A percentile compares a stretch with the other conserved stretches of the same genome.
Evolutionary conservation across 2,329 filamentous ascomycete genomes (phyloP).

Genomic region (Dactylonectria macrodidyma): DNA sequence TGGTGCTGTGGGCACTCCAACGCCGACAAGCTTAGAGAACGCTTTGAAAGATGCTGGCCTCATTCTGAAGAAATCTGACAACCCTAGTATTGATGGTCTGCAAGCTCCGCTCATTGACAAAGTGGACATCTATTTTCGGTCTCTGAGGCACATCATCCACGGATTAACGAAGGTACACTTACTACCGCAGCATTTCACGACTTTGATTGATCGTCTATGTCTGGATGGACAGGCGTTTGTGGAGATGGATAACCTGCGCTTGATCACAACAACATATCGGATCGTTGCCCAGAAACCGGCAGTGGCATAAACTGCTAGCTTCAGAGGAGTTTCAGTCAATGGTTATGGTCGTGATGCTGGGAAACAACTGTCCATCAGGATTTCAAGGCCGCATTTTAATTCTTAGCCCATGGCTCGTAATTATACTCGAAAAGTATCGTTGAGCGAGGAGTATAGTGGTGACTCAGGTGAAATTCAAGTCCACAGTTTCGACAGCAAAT

Average conservation of each 20-base stretch:
- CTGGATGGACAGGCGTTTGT: slow-evolving; percentile 28
- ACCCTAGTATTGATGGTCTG: slow-evolving; percentile 22
- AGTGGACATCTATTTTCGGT: slow-evolving; percentile 28
- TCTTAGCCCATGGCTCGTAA: too few species aligned
- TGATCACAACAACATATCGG: slow-evolving; percentile 30
- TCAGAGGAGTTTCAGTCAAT: background rate
- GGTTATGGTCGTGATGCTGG: too few species aligned
- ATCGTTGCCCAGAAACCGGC: slow-evolving; percentile 19
- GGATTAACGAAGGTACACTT: slow-evolving; percentile 16
- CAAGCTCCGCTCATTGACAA: slow-evolving; percentile 26
- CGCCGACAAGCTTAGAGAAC: slow-evolving; percentile 22
- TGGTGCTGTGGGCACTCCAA: slow-evolving; percentile 26
- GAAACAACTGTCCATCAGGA: too few species aligned
- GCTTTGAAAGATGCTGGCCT: slow-evolving; percentile 24
- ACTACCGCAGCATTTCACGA: slow-evolving; percentile 23
- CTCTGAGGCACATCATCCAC: slow-evolving; percentile 18
- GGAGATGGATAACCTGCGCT: slow-evolving; percentile 28
- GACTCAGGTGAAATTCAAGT: too few species aligned
- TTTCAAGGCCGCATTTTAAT: too few species aligned
- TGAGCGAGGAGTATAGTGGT: too few species aligned
- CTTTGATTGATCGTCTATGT: slow-evolving; percentile 22
- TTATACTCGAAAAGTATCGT: too few species aligned
- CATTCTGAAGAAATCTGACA: slow-evolving; percentile 17
- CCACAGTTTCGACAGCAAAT: too few species aligned
- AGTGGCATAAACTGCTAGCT: background rate